These are phyloP conservation scores for Sporothrix brunneoviolacea DNA, from an alignment of 2,329 filamentous ascomycete genomes.

Conservation along the genomic window DNA sequence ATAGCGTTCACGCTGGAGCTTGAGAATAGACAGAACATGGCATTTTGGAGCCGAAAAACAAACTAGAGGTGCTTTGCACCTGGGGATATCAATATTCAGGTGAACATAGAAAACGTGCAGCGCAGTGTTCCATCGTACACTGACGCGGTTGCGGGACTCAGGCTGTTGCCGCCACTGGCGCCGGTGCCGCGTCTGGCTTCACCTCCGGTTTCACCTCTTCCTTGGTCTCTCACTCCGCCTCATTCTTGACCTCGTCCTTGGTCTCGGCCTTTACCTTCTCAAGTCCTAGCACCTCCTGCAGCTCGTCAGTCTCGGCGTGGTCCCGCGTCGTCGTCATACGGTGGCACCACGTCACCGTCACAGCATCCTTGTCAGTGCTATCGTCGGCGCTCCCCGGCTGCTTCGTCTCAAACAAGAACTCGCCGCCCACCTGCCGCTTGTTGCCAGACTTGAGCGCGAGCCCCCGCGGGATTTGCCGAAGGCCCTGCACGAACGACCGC, in stretches of 20 bases:
- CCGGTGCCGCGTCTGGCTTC: neutral
- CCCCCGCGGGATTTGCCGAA: slow-evolving; percentile 51
- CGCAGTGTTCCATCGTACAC: no score
- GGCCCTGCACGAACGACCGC: slow-evolving; percentile 50
- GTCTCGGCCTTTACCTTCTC: slow-evolving; percentile 23
- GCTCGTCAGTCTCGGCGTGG: slow-evolving; percentile 63
- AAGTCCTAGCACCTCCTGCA: slow-evolving; percentile 57
- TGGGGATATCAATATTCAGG: no score
- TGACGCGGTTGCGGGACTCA: no score
- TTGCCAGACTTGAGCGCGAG: slow-evolving; percentile 59
- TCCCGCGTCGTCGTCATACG: slow-evolving; percentile 74
- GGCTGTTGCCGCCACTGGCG: neutral
- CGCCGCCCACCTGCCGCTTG: slow-evolving; percentile 64
- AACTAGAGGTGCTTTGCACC: no score
- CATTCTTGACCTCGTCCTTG: no score
- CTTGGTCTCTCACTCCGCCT: no score
- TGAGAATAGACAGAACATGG: no score
- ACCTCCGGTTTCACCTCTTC: no score
- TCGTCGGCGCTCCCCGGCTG: neutral
- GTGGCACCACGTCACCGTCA: slow-evolving; percentile 65
- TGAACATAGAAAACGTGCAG: no score
- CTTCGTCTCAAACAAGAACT: slow-evolving; percentile 70
- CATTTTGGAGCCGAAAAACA: no score
- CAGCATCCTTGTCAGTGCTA: slow-evolving; percentile 19
- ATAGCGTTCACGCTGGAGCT: no score